Base-by-base conservation (phyloP, 352 stramenopile species). In the Phytophthora multivora region DNA sequence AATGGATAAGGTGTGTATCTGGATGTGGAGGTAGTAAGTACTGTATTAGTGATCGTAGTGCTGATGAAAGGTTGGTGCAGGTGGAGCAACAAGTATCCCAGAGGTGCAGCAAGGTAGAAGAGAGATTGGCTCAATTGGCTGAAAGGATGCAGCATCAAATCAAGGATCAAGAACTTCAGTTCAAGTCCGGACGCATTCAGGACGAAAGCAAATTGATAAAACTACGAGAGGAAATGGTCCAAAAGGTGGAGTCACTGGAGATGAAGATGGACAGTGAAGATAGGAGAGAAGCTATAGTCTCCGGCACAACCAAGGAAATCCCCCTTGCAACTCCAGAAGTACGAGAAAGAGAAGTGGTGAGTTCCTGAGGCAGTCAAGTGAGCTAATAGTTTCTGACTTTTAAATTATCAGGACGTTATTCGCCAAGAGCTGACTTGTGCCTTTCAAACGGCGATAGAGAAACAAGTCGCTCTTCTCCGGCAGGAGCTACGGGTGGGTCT, bases 401-500 rank as follows among this genome's bases (percentile, higher is more conserved):
- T 30, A 19, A 35, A 36, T 19, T 43, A 16, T 36, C 43, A 78
- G 48, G 58, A 66, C 7, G 23, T 15, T 2, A 54, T 59, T 30
- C 40, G 43, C 8, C 39, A 53, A 33, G 33, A 66, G 8, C 1
- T 78, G n/a, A 38, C 31, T 3, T 35, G 16, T 0, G 21, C 71
- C 16, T 26, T 79, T 21, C 18, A 33, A 46, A 16, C 9, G 31
- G 48, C 47, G 51, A 42, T 80, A 2, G 40, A 65, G 15, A 66
- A 63, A 13, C 54, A 69, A 7, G 8, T 79, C 19, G 23, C 19
- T 12, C 12, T 36, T 0, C 73, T 56, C 42, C 49, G 58, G 12
- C 55, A 77, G 11, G 69, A 82, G 21, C 31, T 80, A 13, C 21
- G 53, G 10, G 19, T 52, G 9, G 35, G 8, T 2, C 66, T 74